These are phyloP conservation scores for Trypanosomatidae sp. DNA, from an alignment of 208 protist species.

Conservation along the genomic window DNA sequence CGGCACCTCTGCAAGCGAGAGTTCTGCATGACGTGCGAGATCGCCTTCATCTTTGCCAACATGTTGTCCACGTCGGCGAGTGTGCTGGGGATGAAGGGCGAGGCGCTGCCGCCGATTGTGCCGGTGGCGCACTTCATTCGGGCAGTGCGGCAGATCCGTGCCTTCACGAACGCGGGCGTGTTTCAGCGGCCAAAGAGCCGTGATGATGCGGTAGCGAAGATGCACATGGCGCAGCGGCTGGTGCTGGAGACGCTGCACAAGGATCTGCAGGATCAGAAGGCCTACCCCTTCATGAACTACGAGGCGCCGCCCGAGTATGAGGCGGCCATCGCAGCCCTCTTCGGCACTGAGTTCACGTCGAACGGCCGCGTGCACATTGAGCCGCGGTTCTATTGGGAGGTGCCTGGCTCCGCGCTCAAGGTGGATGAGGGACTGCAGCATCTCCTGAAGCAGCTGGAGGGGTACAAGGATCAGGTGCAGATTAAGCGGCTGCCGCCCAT, in stretches of 20 bases:
- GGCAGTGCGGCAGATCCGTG: constrained; percentile 73
- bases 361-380: constrained; percentile 73
- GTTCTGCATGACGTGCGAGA: constrained; percentile 90
- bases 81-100: constrained; percentile 45
- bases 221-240: constrained; percentile 68
- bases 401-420: constrained; percentile 85
- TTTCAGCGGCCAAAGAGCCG: constrained; percentile 74
- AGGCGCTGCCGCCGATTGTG: constrained; percentile 80
- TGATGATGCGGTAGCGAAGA: constrained; percentile 86
- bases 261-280: constrained; percentile 80
- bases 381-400: constrained; percentile 89
- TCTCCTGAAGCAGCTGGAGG: constrained; percentile 86
- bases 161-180: constrained; percentile 47
- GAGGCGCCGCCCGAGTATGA: constrained; percentile 66
- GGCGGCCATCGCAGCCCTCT: constrained; percentile 70
- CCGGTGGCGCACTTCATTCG: constrained; percentile 82
- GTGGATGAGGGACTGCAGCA: constrained; percentile 92
- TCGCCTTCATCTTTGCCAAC: constrained; percentile 86
- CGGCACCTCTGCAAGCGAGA: constrained; percentile 78
- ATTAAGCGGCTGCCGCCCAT: constrained; percentile 88
- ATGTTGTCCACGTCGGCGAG: constrained; percentile 75
- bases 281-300: constrained; percentile 74
- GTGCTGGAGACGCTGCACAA: constrained; percentile 79
- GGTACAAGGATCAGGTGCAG: constrained; percentile 72
- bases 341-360: constrained; percentile 82